A percentile compares a stretch with the other conserved stretches of the same genome.
phyloP scores from a whole-genome alignment of 1,284 basidiomycete genomes.

The Rhodotorula mucilaginosa region DNA sequence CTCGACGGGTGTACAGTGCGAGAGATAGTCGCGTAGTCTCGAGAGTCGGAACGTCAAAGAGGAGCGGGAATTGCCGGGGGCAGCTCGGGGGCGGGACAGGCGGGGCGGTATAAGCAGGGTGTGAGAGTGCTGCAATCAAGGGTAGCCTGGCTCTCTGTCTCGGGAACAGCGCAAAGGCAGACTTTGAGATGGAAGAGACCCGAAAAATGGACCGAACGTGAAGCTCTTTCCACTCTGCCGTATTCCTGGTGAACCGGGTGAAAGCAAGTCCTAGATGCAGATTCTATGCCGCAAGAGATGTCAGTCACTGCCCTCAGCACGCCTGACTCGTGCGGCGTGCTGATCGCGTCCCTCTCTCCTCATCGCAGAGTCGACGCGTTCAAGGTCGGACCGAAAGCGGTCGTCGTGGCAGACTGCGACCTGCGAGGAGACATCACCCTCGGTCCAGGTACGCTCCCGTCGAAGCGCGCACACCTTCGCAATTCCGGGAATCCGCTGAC shows the following conservation, averaged over 20 bases:
- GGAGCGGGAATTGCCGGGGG: not conserved
- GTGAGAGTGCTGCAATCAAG: not conserved
- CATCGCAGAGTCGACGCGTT: conserved; percentile 62
- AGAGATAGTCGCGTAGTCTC: not conserved
- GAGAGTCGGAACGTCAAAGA: not conserved
- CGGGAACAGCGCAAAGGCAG: not conserved
- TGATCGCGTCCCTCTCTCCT: too few species aligned
- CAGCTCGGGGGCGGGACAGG: not conserved
- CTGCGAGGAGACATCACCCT: conserved; percentile 88
- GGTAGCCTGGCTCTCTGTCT: not conserved
- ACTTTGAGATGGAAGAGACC: not conserved
- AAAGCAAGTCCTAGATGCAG: not conserved
- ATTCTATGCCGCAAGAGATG: conserved; percentile 5
- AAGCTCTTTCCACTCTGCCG: too few species aligned
- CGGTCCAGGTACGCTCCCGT: conserved; percentile 60
- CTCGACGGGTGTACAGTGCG: not conserved
- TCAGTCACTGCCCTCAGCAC: not conserved
- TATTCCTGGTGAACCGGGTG: not conserved
- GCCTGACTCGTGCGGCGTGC: not conserved
- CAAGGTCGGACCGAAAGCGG: conserved; percentile 72
- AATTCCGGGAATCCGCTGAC: too few species aligned
- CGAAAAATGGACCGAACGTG: too few species aligned
- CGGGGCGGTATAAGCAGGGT: not conserved
- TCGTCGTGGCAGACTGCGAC: conserved; percentile 83
- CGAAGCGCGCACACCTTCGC: too few species aligned